Base-by-base conservation (phyloP, 129 eudicot species). In the Pulicaria dysenterica region DNA sequence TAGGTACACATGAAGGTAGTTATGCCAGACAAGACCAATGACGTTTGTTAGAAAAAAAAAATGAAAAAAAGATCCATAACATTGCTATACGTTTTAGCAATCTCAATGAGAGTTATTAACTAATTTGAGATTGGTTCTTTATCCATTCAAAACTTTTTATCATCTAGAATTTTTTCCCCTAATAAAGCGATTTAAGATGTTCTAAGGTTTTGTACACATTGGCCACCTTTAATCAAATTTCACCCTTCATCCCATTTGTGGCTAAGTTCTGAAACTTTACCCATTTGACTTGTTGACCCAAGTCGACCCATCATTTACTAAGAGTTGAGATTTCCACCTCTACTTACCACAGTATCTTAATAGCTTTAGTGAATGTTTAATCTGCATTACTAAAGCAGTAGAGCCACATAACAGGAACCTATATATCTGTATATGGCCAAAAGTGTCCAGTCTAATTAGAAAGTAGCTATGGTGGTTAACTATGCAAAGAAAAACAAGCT, bases 381-480 rank as follows among this genome's bases (percentile, higher is more conserved):
- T 34, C 34, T 57, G 63, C 41, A 57, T 8, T 12, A 51, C 5
- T 51, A n/a, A 7, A 16, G 4, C 10, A 8, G 6, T 39, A 40
- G 56, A 43, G 44, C 9, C 44, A 42, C 65, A 43, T 8, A 19
- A 45, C 19, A 41, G 6, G 8, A 37, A 59, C 11, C 4, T 19
- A 59, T 42, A 57, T 43, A 55, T 39, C 42, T 70, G n/a, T 53
- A 17, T 55, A 53, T 12, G 74, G 41, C 15, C 64, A 5, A 41
- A 56, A 7, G 31, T 7, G 16, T 40, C 47, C 67, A 47, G 48
- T 39, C 19, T 5, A 12, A 5, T 44, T 37, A 37, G 8, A 59
- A 13, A 36, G n/a, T 37, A 10, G n/a, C 14, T 36, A 24, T n/a
- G 9, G 51, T 8, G 41, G 64, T 54, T 70, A 54, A 10, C 39